Evolutionary conservation across 2,329 filamentous ascomycete species (phyloP).

Genomic region (Ascochyta rabiei): DNA sequence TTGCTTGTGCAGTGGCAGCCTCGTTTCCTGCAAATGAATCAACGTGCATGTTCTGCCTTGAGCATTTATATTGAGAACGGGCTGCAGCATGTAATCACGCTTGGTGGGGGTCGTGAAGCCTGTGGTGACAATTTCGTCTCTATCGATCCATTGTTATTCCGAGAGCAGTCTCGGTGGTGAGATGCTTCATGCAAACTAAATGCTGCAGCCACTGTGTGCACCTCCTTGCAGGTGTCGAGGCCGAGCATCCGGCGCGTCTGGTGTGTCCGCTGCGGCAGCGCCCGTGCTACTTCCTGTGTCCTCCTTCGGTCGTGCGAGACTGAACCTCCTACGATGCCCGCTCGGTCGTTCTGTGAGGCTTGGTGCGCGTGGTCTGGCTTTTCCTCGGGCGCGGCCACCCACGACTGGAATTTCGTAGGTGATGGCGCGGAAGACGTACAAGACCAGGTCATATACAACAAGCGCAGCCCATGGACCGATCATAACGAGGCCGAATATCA

Average conservation of each 20-base stretch:
- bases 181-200: too few relatives aligned
- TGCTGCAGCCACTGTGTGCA: too few relatives aligned
- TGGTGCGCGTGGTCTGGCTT: conserved; percentile 65
- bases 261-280: conserved; percentile 20
- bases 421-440: conserved; percentile 65
- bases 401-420: conserved; percentile 65
- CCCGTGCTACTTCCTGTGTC: conserved; percentile 29
- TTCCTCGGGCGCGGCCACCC: conserved; percentile 66
- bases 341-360: conserved; percentile 64
- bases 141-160: too few relatives aligned
- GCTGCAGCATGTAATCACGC: too few relatives aligned
- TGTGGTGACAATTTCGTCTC: too few relatives aligned
- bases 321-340: conserved; percentile 55
- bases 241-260: conserved; percentile 39
- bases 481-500: conserved; percentile 56
- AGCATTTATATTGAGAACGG: too few relatives aligned
- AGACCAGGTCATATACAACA: conserved; percentile 66
- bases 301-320: conserved; percentile 44
- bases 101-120: too few relatives aligned
- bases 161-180: too few relatives aligned
- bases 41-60: too few relatives aligned
- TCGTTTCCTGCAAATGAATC: too few relatives aligned
- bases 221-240: conserved; percentile 27
- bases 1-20: too few relatives aligned
- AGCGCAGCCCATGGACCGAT: conserved; percentile 67